phyloP scores from a whole-genome alignment of 768 basidiomycete species.

The Polyporus arcularius region DNA sequence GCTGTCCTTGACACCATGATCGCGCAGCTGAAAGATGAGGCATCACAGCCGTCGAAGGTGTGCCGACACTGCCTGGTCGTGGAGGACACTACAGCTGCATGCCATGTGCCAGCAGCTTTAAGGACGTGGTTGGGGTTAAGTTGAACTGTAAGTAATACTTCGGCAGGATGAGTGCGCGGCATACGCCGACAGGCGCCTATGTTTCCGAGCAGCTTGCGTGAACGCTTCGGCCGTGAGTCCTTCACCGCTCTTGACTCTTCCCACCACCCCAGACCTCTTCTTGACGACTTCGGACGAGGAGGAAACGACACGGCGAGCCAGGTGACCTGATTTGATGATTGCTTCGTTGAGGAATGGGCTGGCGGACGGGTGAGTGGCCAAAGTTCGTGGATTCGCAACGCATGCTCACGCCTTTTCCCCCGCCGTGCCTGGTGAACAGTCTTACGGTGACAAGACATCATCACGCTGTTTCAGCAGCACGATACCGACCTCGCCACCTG shows the following conservation, averaged over 20 bases:
- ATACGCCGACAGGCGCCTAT: constrained; percentile 1
- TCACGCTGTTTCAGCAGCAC: not conserved
- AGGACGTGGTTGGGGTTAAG: no score
- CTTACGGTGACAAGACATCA: constrained; percentile 17
- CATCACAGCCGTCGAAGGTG: no score
- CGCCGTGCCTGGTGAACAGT: constrained; percentile 5
- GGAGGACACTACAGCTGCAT: no score
- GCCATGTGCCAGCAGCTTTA: no score
- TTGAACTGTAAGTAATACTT: no score
- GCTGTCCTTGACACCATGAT: no score
- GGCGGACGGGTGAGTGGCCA: constrained; percentile 37
- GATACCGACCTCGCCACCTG: constrained; percentile 3
- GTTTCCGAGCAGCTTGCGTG: constrained; percentile 9
- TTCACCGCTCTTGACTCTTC: not conserved
- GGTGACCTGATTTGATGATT: constrained; percentile 37
- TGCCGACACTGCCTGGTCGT: no score
- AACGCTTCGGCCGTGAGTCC: constrained; percentile 5
- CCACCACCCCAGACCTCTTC: not conserved
- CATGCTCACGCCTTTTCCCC: not conserved
- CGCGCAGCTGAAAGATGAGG: no score
- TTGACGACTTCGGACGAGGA: not conserved
- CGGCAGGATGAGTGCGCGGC: not conserved
- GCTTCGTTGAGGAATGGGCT: constrained; percentile 39
- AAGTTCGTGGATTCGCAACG: not conserved
- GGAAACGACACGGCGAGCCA: not conserved